These are phyloP conservation scores for Chytridium lagenaria DNA, from an alignment of 371 early-diverging fungal genomes.

Conservation along the genomic window DNA sequence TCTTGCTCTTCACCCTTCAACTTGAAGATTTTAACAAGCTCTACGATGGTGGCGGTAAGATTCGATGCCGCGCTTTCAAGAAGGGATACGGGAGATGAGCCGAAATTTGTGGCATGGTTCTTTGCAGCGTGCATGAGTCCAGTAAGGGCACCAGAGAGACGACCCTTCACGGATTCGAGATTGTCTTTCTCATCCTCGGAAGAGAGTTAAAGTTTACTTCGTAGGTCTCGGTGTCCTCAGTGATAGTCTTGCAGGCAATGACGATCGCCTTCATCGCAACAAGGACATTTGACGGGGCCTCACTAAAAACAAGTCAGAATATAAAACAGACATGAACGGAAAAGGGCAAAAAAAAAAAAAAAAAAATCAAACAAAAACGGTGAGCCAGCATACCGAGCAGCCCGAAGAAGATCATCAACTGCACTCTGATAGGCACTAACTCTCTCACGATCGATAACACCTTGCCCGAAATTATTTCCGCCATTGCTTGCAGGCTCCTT, in stretches of 20 bases:
- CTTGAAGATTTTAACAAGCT: conserved; percentile 74
- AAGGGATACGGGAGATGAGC: conserved; percentile 62
- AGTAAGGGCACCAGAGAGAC: conserved; percentile 69
- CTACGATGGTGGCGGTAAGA: conserved; percentile 75
- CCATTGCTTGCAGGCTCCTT: not conserved
- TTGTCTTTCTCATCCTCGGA: conserved; percentile 42
- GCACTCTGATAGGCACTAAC: conserved; percentile 49
- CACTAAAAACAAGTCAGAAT: not conserved
- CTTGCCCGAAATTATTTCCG: conserved; percentile 37
- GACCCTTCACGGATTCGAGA: conserved; percentile 42
- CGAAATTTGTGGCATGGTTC: conserved; percentile 73
- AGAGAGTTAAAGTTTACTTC: conserved; percentile 19
- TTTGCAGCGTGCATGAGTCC: conserved; percentile 76
- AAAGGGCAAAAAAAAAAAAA: not conserved
- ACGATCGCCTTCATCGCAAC: conserved; percentile 79
- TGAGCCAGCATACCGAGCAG: conserved; percentile 7
- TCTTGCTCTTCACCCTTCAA: conserved; percentile 22
- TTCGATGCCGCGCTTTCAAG: conserved; percentile 81
- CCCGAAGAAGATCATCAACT: conserved; percentile 18
- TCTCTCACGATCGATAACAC: conserved; percentile 70
- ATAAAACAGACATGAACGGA: not conserved
- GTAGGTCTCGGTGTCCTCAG: conserved; percentile 70
- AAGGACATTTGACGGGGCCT: conserved; percentile 62
- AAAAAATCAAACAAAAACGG: no score
- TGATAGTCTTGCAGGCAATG: conserved; percentile 74